A percentile compares a stretch with the other conserved stretches of the same genome.
Evolutionary conservation across 1,284 basidiomycete species (phyloP).

Genomic region (Mycena citricolor): DNA sequence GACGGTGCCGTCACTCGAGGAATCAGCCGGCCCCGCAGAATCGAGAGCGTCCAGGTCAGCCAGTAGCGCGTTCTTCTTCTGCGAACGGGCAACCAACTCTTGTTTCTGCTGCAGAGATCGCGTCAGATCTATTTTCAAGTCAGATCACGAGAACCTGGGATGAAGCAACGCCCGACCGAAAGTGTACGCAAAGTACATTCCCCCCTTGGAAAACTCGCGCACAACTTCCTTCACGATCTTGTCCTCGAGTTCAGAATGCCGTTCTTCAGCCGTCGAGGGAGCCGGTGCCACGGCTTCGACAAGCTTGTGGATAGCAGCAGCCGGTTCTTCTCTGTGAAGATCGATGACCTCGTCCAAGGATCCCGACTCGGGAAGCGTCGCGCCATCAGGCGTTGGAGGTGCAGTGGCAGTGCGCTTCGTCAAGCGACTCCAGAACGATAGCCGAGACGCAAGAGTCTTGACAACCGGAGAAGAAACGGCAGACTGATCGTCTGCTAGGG

Average conservation of each 20-base stretch:
- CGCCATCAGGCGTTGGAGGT: conserved; percentile 21
- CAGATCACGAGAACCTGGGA: conserved; percentile 19
- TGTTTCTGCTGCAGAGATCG: conserved; percentile 79
- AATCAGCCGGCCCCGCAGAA: conserved; percentile 25
- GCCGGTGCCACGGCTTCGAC: conserved; percentile 57
- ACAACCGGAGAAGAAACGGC: conserved; percentile 50
- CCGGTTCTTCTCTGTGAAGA: conserved; percentile 46
- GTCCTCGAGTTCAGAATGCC: conserved; percentile 68
- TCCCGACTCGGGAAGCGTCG: conserved; percentile 36
- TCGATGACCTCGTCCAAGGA: conserved; percentile 54
- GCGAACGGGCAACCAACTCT: conserved; percentile 55
- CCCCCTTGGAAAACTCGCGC: conserved; percentile 69
- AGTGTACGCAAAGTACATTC: conserved; percentile 79
- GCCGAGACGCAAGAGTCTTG: conserved; percentile 58
- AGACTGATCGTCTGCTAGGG: conserved; percentile 51
- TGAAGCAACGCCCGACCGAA: conserved; percentile 51
- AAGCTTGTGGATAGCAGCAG: conserved; percentile 53
- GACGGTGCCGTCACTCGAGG: conserved; percentile 38
- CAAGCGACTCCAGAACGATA: conserved; percentile 71
- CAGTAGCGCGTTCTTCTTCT: conserved; percentile 55
- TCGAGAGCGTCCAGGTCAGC: conserved; percentile 54
- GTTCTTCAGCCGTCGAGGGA: conserved; percentile 60
- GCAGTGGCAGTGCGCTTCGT: conserved; percentile 43
- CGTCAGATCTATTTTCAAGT: conserved; percentile 60
- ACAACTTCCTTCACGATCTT: conserved; percentile 77